Evolutionary conservation across 2,329 filamentous ascomycete genomes (phyloP), one percentile per base, ranked within the genome.

Genomic region (Fonsecaea monophora): DNA sequence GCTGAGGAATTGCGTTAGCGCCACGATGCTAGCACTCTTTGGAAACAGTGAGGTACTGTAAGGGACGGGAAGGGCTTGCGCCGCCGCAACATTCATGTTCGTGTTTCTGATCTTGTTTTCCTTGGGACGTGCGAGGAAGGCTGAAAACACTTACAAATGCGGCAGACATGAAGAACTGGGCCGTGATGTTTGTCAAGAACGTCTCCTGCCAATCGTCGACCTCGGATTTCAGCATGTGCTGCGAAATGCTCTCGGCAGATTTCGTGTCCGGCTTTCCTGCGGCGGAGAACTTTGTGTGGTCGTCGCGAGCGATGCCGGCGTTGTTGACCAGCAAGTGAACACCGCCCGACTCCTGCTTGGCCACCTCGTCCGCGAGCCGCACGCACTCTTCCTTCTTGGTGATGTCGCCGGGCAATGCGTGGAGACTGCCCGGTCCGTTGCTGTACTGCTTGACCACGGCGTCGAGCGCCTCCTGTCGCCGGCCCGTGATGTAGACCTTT

Each of bases 91-190:
- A 32, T 32, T 32, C 4, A 5, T 1, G 30, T 32, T 6, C 4
- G 30, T 32, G 4, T 32, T 32, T 3, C 4, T 32, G 30, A 32
- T 32, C 4, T 32, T 32, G 30, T 32, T 32, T 32, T 32, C 4
- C 30, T 4, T 5, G 30, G 30, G 30, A 6, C 6, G 4, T 32
- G 30, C 5, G 38, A 40, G n/a, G 4, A 15, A n/a, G 12, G 13
- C 18, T 6, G 6, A 12, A 32, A 53, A n/a, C 7, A 53, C 48
- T 53, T 53, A 53, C 48, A 25, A 87, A 83, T 1, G 83, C 83
- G 68, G 85, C 84, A 18, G 82, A 81, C 69, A 84, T 83, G 75
- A 84, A 86, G 75, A 83, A 86, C 32, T 80, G 78, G 38, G 79
- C 80, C 0, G 80, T 80, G 37, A 85, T 78, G 60, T 87, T 87